Evolutionary conservation across 768 basidiomycete genomes (phyloP).

Genomic region (Boletus huronensis): DNA sequence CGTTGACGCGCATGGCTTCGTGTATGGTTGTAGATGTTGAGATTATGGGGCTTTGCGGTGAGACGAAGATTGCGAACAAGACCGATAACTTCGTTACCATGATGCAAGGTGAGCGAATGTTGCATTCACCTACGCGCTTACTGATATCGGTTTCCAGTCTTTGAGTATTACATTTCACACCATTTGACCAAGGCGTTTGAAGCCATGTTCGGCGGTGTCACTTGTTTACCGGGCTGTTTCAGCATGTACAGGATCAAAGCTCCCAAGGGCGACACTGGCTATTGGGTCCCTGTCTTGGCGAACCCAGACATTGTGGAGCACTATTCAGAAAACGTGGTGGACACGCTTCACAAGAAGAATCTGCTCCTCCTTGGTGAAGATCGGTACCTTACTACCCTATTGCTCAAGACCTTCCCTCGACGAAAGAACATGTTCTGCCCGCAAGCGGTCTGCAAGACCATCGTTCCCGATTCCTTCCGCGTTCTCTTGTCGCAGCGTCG

Average conservation of each 20-base stretch:
- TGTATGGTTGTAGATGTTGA: slow-evolving; percentile 97
- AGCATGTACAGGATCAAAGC: slow-evolving; percentile 99
- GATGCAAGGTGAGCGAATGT: slow-evolving; percentile 84
- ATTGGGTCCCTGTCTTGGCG: slow-evolving; percentile 98
- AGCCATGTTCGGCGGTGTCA: slow-evolving; percentile 99
- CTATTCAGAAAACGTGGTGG: slow-evolving; percentile 99
- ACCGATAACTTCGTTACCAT: slow-evolving; percentile 98
- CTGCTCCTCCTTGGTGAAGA: slow-evolving; percentile 95
- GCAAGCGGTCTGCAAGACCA: slow-evolving; percentile 97
- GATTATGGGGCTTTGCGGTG: slow-evolving; percentile 98
- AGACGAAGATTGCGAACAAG: slow-evolving; percentile 99
- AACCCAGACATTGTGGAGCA: slow-evolving; percentile 99
- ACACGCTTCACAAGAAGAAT: slow-evolving; percentile 99
- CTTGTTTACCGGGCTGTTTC: slow-evolving; percentile 99
- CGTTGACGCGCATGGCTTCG: slow-evolving; percentile 90
- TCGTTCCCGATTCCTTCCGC: slow-evolving; percentile 95
- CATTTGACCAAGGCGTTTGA: slow-evolving; percentile 99
- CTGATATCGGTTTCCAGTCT: slow-evolving; percentile 53
- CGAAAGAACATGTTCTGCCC: slow-evolving; percentile 99
- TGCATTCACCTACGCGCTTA: not conserved
- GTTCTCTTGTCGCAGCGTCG: slow-evolving; percentile 93
- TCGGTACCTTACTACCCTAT: slow-evolving; percentile 95
- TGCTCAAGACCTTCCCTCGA: slow-evolving; percentile 99
- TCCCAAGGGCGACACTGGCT: slow-evolving; percentile 92
- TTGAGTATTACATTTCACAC: slow-evolving; percentile 99